These are phyloP conservation scores for Spergularia bocconei DNA, from an alignment of 148 eudicot genomes.

Conservation along the genomic window DNA sequence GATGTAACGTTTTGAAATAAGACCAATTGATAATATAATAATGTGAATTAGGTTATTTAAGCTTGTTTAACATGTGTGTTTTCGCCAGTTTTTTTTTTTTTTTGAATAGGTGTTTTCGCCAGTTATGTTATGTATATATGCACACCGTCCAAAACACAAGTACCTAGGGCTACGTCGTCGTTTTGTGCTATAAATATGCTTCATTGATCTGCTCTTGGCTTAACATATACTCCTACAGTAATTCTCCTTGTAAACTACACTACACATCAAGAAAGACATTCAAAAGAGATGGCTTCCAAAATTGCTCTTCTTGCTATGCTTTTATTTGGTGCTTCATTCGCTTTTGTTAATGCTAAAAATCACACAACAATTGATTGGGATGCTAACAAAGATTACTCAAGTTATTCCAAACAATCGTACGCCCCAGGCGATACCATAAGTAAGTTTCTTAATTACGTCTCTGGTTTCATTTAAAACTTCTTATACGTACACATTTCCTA, in stretches of 20 bases:
- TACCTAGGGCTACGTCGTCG: no score
- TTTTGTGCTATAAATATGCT: no score
- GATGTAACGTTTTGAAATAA: no score
- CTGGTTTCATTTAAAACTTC: background rate
- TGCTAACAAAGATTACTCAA: constrained; percentile 16
- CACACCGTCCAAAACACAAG: no score
- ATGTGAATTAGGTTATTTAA: no score
- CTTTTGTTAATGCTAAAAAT: background rate
- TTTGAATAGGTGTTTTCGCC: no score
- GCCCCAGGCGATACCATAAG: constrained; percentile 21
- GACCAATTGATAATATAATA: no score
- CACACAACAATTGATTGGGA: constrained; percentile 18
- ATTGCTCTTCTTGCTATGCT: constrained; percentile 18
- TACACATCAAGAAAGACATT: background rate
- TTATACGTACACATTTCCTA: background rate
- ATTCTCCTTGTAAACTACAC: background rate
- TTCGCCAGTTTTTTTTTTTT: no score
- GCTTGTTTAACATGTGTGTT: no score
- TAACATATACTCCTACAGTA: no score
- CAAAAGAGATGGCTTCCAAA: constrained; percentile 15
- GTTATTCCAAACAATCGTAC: constrained; percentile 17
- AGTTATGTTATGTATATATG: no score
- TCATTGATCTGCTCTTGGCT: no score
- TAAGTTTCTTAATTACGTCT: background rate
- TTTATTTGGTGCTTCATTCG: background rate